Percentiles rank a stretch among this genome's conserved stretches.
These are phyloP conservation scores for Ascochyta pisi DNA, from an alignment of 2,329 filamentous ascomycete genomes.

Conservation along the genomic window DNA sequence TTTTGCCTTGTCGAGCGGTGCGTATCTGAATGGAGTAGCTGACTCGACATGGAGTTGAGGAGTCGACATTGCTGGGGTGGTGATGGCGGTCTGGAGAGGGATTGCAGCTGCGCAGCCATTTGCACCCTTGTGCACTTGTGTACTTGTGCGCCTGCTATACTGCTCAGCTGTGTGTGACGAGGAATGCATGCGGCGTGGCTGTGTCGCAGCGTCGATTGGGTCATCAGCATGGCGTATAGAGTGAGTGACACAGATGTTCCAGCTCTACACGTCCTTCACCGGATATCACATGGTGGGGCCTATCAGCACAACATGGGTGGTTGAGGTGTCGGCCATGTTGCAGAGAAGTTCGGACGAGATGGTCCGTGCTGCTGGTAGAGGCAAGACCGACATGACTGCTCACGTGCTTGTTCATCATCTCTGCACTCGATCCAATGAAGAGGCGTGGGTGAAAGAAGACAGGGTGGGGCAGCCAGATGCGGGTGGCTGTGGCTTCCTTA, in stretches of 20 bases:
- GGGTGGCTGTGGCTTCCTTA: slow-evolving; percentile 1
- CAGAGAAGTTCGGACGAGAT: too few relatives aligned
- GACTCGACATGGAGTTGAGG: background rate
- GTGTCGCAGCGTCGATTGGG: background rate
- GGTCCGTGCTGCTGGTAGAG: too few relatives aligned
- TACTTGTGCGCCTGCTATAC: background rate
- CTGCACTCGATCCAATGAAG: too few relatives aligned
- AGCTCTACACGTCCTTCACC: background rate
- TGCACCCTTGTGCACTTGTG: too few relatives aligned
- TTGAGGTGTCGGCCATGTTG: too few relatives aligned
- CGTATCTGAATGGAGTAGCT: background rate
- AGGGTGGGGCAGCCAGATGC: background rate
- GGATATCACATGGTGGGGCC: background rate
- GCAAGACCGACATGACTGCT: too few relatives aligned
- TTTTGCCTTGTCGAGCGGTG: background rate
- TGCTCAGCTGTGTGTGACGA: background rate
- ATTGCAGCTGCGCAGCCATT: background rate
- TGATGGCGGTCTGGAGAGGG: too few relatives aligned
- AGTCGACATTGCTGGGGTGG: background rate
- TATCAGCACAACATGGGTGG: background rate
- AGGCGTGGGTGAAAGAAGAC: background rate
- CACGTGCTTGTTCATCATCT: too few relatives aligned
- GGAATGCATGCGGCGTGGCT: background rate
- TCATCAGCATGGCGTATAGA: background rate
- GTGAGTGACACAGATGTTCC: background rate